A percentile compares a stretch with the other conserved stretches of the same genome.
Evolutionary conservation across 1,139 yeast genomes (phyloP).

Genomic region (Hyphopichia fennica): DNA sequence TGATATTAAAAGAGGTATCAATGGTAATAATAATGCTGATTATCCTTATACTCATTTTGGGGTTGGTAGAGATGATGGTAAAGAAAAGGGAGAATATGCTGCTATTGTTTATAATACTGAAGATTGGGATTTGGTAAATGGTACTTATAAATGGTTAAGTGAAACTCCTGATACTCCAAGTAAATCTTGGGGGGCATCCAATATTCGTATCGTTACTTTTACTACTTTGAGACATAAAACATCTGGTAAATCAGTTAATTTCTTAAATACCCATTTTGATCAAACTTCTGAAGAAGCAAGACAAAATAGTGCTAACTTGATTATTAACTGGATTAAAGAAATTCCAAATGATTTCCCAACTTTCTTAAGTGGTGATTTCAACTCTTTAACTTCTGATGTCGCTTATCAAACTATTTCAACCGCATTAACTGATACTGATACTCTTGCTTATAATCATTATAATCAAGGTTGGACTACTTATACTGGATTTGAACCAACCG

Average conservation of each 20-base stretch:
- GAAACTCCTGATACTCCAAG: constrained; percentile 41
- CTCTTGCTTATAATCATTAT: constrained; percentile 19
- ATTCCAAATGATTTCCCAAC: constrained; percentile 31
- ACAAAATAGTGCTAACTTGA: constrained; percentile 25
- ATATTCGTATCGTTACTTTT: constrained; percentile 42
- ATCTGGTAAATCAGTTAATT: constrained; percentile 25
- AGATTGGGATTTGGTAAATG: constrained; percentile 29
- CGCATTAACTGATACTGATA: constrained; percentile 18
- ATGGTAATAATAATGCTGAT: constrained; percentile 12
- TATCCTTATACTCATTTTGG: constrained; percentile 42
- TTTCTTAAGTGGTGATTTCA: constrained; percentile 41
- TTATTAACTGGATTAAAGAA: constrained; percentile 29
- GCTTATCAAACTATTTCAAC: constrained; percentile 34
- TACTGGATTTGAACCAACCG: constrained; percentile 37
- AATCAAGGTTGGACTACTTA: constrained; percentile 31
- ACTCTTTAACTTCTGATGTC: constrained; percentile 28
- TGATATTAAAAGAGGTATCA: constrained; percentile 25
- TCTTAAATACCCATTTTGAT: constrained; percentile 47
- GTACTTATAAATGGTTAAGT: constrained; percentile 47
- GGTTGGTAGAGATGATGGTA: constrained; percentile 52
- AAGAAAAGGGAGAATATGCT: constrained; percentile 42
- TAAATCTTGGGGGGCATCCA: constrained; percentile 44
- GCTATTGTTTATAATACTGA: constrained; percentile 40
- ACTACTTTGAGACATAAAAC: constrained; percentile 27
- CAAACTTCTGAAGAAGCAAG: constrained; percentile 43